These are phyloP conservation scores for Trichoderma erinaceum DNA, from an alignment of 495 filamentous ascomycete genomes.

Conservation along the genomic window DNA sequence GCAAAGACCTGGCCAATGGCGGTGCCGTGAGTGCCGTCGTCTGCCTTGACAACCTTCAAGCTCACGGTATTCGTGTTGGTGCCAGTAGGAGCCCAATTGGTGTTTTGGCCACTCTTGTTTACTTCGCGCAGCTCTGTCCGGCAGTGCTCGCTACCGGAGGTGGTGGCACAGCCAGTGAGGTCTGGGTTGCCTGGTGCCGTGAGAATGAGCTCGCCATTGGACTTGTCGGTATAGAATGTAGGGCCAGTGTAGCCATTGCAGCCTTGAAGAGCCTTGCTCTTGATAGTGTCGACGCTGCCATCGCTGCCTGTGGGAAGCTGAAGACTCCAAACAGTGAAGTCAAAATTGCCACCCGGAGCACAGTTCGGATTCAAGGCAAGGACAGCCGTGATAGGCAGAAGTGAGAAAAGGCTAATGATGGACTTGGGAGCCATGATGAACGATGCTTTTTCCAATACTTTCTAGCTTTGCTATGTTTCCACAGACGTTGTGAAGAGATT, in stretches of 20 bases:
- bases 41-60: constrained; percentile 24
- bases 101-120: constrained; percentile 28
- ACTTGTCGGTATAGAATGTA: constrained; percentile 33
- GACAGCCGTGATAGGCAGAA: background rate
- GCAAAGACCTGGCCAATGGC: constrained; percentile 37
- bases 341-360: constrained; percentile 36
- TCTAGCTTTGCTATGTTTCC: too few species aligned
- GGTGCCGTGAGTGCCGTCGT: constrained; percentile 29
- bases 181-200: constrained; percentile 27
- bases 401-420: background rate
- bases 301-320: constrained; percentile 33
- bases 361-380: constrained; percentile 24
- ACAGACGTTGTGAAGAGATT: too few species aligned
- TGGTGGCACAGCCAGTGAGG: constrained; percentile 32
- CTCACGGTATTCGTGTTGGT: constrained; percentile 29
- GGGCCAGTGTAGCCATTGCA: constrained; percentile 30
- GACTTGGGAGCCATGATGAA: background rate
- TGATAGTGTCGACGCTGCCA: constrained; percentile 26
- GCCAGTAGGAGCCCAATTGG: constrained; percentile 15
- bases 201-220: constrained; percentile 31
- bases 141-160: constrained; percentile 34
- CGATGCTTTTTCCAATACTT: background rate
- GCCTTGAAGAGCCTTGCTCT: constrained; percentile 25
- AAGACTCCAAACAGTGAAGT: constrained; percentile 28
- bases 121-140: constrained; percentile 37